Evolutionary conservation across 106 monocot genomes (phyloP), one percentile per base, ranked within the genome.

Genomic region (Acorus calamus): DNA sequence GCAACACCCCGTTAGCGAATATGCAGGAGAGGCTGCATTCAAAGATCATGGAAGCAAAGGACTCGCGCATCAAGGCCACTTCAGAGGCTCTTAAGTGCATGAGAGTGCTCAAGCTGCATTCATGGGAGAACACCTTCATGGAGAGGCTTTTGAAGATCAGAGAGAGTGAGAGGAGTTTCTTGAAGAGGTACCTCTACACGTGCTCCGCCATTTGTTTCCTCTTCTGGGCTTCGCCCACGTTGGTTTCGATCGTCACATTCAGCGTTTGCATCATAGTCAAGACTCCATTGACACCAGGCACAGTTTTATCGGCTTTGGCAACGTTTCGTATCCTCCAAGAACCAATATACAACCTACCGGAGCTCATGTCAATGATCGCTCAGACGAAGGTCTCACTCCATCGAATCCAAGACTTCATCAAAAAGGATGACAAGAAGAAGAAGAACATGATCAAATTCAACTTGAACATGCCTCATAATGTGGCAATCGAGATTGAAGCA

Each of bases 331-430:
- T 93, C 63, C 75, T 93, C 8, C 89, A 89, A 60, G 93, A 89
- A 7, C 93, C 93, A 6, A 93, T 89, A 49, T 93, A 86, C 70
- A 89, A 93, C 42, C 80, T 93, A 48, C 93, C 93, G 0, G 93
- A 93, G 63, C 83, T 93, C n/a, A 65, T 89, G 13, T 73, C 80
- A 3, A 71, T 83, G 75, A 65, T 85, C 4, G 79, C 77, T 14
- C 93, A 93, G 63, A 83, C 86, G n/a, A 93, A 89, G 28, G 89
- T 93, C 11, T 89, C 93, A 0, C 62, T 83, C 0, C 76, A 89
- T 68, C 68, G 93, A 70, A 77, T 93, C 6, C 79, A 86, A 49
- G 75, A 77, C 11, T 85, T 79, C 74, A 63, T 89, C 3, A 70
- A 61, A 64, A 74, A 74, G 42, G 83, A 81, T 2, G 7, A 63